phyloP scores from a whole-genome alignment of 2,329 filamentous ascomycete species.

The Fusarium xylarioides region DNA sequence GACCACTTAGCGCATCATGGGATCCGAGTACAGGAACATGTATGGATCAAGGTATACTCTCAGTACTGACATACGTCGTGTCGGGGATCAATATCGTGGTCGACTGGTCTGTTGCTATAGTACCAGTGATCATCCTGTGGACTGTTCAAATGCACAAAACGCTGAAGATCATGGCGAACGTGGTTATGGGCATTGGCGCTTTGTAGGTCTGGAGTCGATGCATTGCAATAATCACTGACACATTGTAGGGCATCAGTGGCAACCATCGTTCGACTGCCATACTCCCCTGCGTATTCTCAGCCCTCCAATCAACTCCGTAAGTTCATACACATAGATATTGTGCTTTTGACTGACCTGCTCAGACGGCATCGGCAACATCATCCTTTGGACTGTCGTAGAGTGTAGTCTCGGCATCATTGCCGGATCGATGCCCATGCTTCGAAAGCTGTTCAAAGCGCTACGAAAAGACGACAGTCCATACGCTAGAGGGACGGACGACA shows the following conservation, averaged over 20 bases:
- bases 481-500: not conserved
- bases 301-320: not conserved
- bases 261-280: slow-evolving; percentile 19
- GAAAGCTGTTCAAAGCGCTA: slow-evolving; percentile 5
- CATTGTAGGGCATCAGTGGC: not conserved
- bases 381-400: slow-evolving; percentile 12
- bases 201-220: too few species aligned
- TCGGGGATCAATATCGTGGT: slow-evolving; percentile 12
- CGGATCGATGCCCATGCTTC: slow-evolving; percentile 21
- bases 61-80: slow-evolving; percentile 7
- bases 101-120: slow-evolving; percentile 8
- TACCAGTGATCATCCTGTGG: slow-evolving; percentile 6
- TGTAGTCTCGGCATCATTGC: slow-evolving; percentile 19
- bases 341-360: accelerated
- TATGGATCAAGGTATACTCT: not conserved
- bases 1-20: slow-evolving; percentile 6
- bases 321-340: not conserved
- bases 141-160: slow-evolving; percentile 9
- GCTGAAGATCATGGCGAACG: not conserved
- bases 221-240: too few species aligned
- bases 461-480: slow-evolving; percentile 1
- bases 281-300: slow-evolving; percentile 1
- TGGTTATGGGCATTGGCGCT: slow-evolving; percentile 10
- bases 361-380: slow-evolving; percentile 8
- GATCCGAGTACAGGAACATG: not conserved